These are phyloP conservation scores for Cucurbita pepo DNA, from an alignment of 306 rosid species.

Conservation along the genomic window DNA sequence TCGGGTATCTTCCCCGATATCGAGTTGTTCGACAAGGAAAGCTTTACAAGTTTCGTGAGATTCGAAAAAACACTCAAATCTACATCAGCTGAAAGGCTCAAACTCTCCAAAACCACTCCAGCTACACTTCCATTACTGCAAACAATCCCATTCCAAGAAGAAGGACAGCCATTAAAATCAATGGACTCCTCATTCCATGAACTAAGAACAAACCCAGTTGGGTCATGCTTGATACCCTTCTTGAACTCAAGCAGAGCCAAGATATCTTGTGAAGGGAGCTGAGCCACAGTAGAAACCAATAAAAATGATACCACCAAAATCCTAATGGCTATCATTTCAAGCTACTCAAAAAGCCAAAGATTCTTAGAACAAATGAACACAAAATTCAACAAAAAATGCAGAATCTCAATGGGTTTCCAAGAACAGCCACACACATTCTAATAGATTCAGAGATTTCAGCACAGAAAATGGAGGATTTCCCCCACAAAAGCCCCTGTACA, in stretches of 20 bases:
- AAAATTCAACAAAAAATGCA: neutral
- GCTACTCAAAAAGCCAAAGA: neutral
- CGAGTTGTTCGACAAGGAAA: conserved; percentile 73
- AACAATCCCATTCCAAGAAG: conserved; percentile 90
- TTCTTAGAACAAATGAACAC: neutral
- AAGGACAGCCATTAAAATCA: conserved; percentile 91
- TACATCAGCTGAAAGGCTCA: conserved; percentile 65
- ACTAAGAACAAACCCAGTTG: conserved; percentile 65
- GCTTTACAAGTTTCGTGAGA: conserved; percentile 66
- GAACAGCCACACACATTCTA: conserved; percentile 16
- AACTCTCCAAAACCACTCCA: conserved; percentile 75
- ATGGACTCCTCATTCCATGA: conserved; percentile 99
- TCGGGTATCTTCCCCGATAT: conserved; percentile 54
- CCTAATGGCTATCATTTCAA: conserved; percentile 35
- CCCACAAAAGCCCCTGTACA: conserved; percentile 19
- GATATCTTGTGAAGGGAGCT: conserved; percentile 97
- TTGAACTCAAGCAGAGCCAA: conserved; percentile 76
- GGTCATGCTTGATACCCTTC: conserved; percentile 91
- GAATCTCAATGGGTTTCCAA: conserved; percentile 12
- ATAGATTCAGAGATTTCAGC: conserved; percentile 33
- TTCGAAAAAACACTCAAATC: conserved; percentile 64
- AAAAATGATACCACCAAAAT: conserved; percentile 48
- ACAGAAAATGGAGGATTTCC: conserved; percentile 14
- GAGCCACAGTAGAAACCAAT: conserved; percentile 50
- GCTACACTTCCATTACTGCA: conserved; percentile 92